Percentiles rank a stretch among this genome's conserved stretches.
Conservation (phyloP, 805 yeast genomes). For the Candida stauntonica region DNA sequence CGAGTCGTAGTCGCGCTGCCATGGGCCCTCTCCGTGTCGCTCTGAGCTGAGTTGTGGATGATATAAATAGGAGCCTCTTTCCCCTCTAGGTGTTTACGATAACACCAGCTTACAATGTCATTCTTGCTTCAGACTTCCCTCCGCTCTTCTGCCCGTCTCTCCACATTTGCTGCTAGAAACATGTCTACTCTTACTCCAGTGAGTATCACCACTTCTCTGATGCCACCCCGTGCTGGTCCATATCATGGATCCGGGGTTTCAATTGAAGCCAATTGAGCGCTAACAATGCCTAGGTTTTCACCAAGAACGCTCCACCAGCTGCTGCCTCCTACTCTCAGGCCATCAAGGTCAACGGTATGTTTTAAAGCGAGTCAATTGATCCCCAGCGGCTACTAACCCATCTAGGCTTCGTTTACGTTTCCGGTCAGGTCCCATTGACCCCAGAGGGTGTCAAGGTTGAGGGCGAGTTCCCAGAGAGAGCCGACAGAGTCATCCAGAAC, state of each 20-base stretch:
- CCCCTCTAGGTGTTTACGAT: background rate
- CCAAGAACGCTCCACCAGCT: conserved; percentile 88
- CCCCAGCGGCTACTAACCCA: no score
- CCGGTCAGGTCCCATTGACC: conserved; percentile 94
- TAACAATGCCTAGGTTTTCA: conserved; percentile 41
- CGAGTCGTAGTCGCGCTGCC: no score
- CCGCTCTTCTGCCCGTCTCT: conserved; percentile 21
- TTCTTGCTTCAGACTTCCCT: conserved; percentile 20
- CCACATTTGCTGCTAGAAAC: conserved; percentile 24
- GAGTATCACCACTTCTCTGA: conserved; percentile 11
- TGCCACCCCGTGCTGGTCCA: background rate
- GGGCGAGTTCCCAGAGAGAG: conserved; percentile 72
- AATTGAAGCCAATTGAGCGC: no score
- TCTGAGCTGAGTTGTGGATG: no score
- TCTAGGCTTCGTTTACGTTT: conserved; percentile 74
- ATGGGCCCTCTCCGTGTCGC: no score
- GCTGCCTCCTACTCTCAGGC: conserved; percentile 98
- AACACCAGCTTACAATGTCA: no score
- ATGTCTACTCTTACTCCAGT: conserved; percentile 36
- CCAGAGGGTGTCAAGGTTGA: conserved; percentile 75
- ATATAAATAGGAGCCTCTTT: background rate
- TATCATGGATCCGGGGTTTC: no score
- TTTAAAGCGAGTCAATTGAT: background rate
- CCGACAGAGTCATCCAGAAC: conserved; percentile 70
- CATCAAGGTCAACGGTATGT: conserved; percentile 66